Conservation (phyloP, 306 rosid genomes). For the Cicer bijugum region DNA sequence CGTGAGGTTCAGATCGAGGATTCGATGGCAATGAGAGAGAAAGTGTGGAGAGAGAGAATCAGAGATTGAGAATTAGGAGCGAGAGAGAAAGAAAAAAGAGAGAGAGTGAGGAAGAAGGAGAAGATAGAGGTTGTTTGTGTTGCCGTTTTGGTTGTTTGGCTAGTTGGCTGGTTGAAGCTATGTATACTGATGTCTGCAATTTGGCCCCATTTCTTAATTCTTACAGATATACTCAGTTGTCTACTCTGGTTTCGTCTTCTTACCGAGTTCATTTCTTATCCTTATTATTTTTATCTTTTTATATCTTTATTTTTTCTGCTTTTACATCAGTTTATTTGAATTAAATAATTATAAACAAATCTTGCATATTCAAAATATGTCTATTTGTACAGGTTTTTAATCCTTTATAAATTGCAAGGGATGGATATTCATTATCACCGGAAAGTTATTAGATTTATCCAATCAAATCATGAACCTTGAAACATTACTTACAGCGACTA, state of each 20-base stretch:
- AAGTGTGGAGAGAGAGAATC: constrained; percentile 38
- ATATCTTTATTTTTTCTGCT: no score
- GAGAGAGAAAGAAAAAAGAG: constrained; percentile 48
- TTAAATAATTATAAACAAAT: no score
- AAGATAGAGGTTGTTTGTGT: constrained; percentile 19
- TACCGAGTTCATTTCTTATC: not conserved
- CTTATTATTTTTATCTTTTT: not conserved
- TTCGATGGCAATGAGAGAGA: constrained; percentile 34
- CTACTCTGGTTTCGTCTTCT: constrained; percentile 20
- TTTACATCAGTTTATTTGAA: no score
- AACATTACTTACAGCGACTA: no score
- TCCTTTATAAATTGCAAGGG: no score
- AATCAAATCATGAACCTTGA: no score
- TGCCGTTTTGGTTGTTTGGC: constrained; percentile 1
- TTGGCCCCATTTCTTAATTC: constrained; percentile 37
- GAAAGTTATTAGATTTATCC: no score
- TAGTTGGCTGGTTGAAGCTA: constrained; percentile 20
- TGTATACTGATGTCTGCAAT: constrained; percentile 19
- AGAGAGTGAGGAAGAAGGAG: constrained; percentile 44
- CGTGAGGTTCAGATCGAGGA: constrained; percentile 39
- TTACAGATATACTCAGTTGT: not conserved
- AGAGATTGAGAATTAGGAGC: constrained; percentile 57
- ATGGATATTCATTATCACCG: no score
- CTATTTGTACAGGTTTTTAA: no score
- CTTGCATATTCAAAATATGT: no score